These are phyloP conservation scores for Pyrus bretschneideri DNA, from an alignment of 306 rosid species.

Conservation along the genomic window DNA sequence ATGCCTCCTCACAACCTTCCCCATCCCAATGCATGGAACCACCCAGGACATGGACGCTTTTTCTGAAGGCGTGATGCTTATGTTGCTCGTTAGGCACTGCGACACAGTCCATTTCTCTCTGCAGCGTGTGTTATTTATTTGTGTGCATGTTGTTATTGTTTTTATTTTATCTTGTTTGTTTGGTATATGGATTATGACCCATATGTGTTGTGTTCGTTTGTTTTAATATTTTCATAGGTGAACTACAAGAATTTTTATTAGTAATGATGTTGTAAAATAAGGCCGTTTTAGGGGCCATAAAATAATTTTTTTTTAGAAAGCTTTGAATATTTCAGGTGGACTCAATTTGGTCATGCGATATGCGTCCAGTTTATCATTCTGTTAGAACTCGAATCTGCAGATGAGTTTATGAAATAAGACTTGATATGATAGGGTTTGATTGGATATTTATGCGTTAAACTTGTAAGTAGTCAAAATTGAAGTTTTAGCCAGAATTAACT, in stretches of 20 bases:
- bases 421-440: not conserved
- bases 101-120: not conserved
- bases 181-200: not conserved
- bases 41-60: conserved; percentile 22
- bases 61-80: conserved; percentile 7
- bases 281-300: not conserved
- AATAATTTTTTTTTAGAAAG: not conserved
- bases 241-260: not conserved
- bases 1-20: not conserved
- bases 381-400: not conserved
- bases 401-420: no score
- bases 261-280: not conserved
- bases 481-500: not conserved
- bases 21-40: conserved; percentile 4
- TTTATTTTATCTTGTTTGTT: not conserved
- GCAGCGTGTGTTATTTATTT: not conserved
- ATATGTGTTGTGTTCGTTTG: not conserved
- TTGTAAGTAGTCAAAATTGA: not conserved
- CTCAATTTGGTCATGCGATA: not conserved
- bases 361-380: not conserved
- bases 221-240: not conserved
- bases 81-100: not conserved
- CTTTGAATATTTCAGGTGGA: not conserved
- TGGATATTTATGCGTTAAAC: not conserved
- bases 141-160: not conserved